A percentile compares a stretch with the other conserved stretches of the same genome.
Conservation (phyloP, 805 yeast species). For the Starmerella gropengiesseri region DNA sequence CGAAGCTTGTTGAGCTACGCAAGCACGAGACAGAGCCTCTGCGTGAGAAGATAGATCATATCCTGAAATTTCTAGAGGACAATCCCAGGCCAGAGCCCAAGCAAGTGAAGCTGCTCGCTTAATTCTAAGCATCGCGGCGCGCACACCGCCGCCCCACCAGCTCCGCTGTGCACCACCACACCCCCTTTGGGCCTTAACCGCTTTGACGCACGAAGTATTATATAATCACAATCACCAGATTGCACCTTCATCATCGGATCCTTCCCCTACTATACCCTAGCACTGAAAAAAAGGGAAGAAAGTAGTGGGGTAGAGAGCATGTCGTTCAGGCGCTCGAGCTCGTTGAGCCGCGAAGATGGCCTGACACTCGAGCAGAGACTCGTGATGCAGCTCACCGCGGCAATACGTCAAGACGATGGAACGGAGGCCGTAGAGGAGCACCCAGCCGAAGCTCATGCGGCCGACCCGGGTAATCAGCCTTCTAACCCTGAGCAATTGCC, state of each 20-base stretch:
- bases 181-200: no score
- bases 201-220: no score
- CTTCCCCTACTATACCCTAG: no score
- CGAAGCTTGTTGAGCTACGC: constrained; percentile 2
- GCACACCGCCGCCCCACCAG: no score
- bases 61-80: constrained; percentile 10
- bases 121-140: no score
- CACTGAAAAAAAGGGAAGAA: no score
- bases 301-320: background rate
- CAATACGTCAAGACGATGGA: constrained; percentile 19
- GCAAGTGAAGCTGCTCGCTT: constrained; percentile 5
- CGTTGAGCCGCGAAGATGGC: constrained; percentile 11
- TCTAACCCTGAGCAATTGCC: no score
- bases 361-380: constrained; percentile 21
- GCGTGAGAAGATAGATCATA: constrained; percentile 16
- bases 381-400: constrained; percentile 21
- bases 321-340: constrained; percentile 7
- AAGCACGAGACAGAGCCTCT: constrained; percentile 3
- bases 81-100: constrained; percentile 9
- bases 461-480: no score
- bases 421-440: background rate
- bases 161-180: no score
- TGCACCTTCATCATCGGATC: no score
- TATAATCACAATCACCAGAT: no score
- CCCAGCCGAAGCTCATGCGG: background rate